Conservation (phyloP, 306 rosid genomes). For the Begonia masoniana region DNA sequence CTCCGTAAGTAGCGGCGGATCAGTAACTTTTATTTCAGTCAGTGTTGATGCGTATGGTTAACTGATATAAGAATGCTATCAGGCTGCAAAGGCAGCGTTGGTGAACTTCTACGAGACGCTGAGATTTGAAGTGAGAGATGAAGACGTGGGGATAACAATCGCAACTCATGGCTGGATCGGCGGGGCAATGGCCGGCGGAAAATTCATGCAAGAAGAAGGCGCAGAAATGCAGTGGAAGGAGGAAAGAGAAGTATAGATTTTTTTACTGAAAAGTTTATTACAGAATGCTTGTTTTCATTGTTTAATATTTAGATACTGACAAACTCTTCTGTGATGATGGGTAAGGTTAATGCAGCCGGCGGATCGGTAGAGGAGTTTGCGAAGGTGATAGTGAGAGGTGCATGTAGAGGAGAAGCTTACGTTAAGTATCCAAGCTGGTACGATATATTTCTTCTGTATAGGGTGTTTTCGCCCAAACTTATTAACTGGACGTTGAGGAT, state of each 20-base stretch:
- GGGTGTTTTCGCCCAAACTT: constrained; percentile 59
- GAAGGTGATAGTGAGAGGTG: constrained; percentile 56
- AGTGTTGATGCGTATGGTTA: too few relatives aligned
- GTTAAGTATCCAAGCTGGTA: constrained; percentile 81
- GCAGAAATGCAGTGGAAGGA: constrained; percentile 89
- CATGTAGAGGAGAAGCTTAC: constrained; percentile 60
- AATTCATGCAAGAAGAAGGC: constrained; percentile 76
- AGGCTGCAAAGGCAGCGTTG: constrained; percentile 79
- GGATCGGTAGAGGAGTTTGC: constrained; percentile 64
- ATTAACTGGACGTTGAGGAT: constrained; percentile 57
- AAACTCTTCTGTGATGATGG: too few relatives aligned
- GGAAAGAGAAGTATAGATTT: constrained; percentile 54
- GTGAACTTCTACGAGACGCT: constrained; percentile 77
- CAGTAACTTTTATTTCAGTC: too few relatives aligned
- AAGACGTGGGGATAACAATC: constrained; percentile 53
- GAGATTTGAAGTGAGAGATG: constrained; percentile 66
- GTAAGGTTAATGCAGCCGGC: constrained; percentile 39
- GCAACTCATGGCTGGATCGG: constrained; percentile 88
- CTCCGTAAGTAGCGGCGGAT: constrained; percentile 36
- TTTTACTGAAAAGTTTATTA: neutral
- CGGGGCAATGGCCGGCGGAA: constrained; percentile 64
- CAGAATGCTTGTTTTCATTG: too few relatives aligned
- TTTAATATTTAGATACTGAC: too few relatives aligned
- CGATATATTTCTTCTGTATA: constrained; percentile 48
- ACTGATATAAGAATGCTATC: too few relatives aligned